phyloP scores from a whole-genome alignment of 495 filamentous ascomycete genomes.

The Pyrenopolyporus hunteri region DNA sequence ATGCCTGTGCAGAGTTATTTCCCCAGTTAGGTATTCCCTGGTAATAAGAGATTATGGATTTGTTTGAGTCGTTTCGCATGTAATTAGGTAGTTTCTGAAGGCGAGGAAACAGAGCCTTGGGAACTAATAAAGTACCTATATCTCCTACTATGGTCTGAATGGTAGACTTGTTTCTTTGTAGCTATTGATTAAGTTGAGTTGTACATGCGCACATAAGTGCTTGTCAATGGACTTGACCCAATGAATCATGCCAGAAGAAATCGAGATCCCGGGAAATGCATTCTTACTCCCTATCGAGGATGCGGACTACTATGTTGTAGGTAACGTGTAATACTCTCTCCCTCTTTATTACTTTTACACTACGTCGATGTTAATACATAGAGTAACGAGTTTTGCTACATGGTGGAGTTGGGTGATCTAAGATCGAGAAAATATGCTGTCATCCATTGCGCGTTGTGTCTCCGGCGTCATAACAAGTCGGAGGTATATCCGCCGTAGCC shows the following conservation, averaged over 20 bases:
- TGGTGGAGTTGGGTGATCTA: conserved; percentile 19
- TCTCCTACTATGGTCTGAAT: not conserved
- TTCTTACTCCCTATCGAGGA: not conserved
- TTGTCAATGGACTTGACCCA: too few relatives aligned
- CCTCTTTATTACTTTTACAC: not conserved
- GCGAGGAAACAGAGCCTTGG: not conserved
- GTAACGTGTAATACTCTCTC: not conserved
- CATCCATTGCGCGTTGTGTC: conserved; percentile 26
- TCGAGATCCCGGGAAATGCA: conserved; percentile 1
- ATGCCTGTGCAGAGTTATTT: conserved; percentile 3
- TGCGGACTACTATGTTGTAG: not conserved
- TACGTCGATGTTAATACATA: conserved; percentile 1
- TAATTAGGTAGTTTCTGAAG: not conserved
- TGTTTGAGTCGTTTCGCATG: conserved; percentile 20
- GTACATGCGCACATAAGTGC: too few relatives aligned
- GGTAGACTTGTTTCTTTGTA: too few relatives aligned
- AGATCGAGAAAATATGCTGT: conserved; percentile 24
- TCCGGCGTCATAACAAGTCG: conserved; percentile 12
- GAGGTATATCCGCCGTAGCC: conserved; percentile 10
- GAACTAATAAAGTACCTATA: conserved; percentile 1
- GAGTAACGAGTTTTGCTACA: conserved; percentile 10
- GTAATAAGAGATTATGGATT: conserved; percentile 25
- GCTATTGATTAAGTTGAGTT: conserved; percentile 1
- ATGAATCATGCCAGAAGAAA: not conserved
- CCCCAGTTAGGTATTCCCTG: conserved; percentile 12